phyloP scores from a whole-genome alignment of 2,329 filamentous ascomycete species.

The Immersiporthe knoxdaviesiana region DNA sequence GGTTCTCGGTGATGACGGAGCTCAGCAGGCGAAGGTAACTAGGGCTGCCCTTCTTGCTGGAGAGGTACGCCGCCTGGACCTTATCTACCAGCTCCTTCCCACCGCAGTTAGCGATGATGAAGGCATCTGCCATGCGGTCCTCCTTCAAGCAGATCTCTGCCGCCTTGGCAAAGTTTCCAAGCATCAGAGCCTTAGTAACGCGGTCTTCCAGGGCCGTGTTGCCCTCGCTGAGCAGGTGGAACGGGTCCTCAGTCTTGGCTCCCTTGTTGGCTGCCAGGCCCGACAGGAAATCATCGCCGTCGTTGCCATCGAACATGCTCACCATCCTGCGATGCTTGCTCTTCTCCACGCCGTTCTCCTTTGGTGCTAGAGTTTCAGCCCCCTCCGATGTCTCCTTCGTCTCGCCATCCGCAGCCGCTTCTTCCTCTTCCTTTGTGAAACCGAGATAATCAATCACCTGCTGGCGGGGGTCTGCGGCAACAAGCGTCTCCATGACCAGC shows the following conservation, averaged over 20 bases:
- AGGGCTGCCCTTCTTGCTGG: slow-evolving; percentile 77
- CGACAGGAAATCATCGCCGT: slow-evolving; percentile 84
- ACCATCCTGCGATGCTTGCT: slow-evolving; percentile 67
- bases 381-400: slow-evolving; percentile 37
- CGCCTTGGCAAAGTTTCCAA: slow-evolving; percentile 89
- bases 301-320: slow-evolving; percentile 78
- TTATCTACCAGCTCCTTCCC: slow-evolving; percentile 93
- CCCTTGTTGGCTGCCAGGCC: slow-evolving; percentile 86
- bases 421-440: slow-evolving; percentile 67
- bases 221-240: slow-evolving; percentile 83
- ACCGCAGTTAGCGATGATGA: slow-evolving; percentile 96
- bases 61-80: slow-evolving; percentile 88
- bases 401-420: slow-evolving; percentile 49
- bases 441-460: slow-evolving; percentile 88
- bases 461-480: slow-evolving; percentile 81
- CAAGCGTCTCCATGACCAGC: slow-evolving; percentile 89
- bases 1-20: slow-evolving; percentile 92
- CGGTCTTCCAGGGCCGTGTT: slow-evolving; percentile 83
- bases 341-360: slow-evolving; percentile 27
- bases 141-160: slow-evolving; percentile 87
- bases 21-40: slow-evolving; percentile 91
- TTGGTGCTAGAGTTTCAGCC: slow-evolving; percentile 18
- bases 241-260: slow-evolving; percentile 91
- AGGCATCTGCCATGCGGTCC: slow-evolving; percentile 90
- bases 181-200: slow-evolving; percentile 84